phyloP scores from a whole-genome alignment of 805 yeast genomes.

The Hyphopichia homilentoma region DNA sequence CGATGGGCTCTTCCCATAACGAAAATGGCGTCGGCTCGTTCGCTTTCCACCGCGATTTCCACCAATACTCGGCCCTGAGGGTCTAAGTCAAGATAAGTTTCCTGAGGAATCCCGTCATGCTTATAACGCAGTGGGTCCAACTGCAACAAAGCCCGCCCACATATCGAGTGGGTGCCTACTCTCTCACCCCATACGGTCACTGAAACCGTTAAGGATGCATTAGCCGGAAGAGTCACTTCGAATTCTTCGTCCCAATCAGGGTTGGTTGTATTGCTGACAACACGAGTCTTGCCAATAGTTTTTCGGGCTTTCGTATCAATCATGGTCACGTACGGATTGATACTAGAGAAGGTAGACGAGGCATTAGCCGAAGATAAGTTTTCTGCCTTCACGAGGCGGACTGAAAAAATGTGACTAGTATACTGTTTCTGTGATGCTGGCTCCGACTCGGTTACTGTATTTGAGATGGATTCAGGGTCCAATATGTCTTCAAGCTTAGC shows the following conservation, averaged over 20 bases:
- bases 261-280: constrained; percentile 53
- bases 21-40: constrained; percentile 75
- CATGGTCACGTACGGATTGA: constrained; percentile 61
- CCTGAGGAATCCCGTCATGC: constrained; percentile 67
- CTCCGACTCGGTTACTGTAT: constrained; percentile 32
- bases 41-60: constrained; percentile 73
- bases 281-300: constrained; percentile 67
- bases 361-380: constrained; percentile 47
- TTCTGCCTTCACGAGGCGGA: constrained; percentile 62
- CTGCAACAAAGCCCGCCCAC: constrained; percentile 60
- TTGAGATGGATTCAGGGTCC: constrained; percentile 56
- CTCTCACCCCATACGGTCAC: constrained; percentile 71
- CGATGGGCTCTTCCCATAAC: constrained; percentile 75
- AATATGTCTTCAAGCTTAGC: constrained; percentile 51
- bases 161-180: constrained; percentile 52
- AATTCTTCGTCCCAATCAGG: constrained; percentile 91
- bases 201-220: constrained; percentile 44
- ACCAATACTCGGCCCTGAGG: constrained; percentile 65
- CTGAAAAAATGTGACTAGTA: constrained; percentile 55
- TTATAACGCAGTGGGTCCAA: constrained; percentile 61
- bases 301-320: constrained; percentile 51
- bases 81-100: constrained; percentile 55
- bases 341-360: constrained; percentile 24
- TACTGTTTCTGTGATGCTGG: constrained; percentile 26
- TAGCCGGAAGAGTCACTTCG: constrained; percentile 45